Evolutionary conservation across 768 basidiomycete genomes (phyloP).

Genomic region (Plicaturopsis crispa): DNA sequence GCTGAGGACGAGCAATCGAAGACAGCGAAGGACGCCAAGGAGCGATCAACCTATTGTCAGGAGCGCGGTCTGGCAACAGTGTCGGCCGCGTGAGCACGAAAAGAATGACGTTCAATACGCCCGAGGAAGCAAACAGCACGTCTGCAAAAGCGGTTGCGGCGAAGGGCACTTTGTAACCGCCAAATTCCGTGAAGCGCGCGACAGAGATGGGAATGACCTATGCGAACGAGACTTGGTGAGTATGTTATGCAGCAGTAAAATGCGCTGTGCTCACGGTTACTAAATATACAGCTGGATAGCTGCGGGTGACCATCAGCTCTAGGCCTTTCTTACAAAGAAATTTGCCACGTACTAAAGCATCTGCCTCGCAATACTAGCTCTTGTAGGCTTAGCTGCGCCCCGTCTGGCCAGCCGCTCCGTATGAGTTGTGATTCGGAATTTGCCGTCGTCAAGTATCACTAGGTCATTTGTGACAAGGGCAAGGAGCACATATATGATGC

Average conservation of each 20-base stretch:
- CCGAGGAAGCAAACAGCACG: constrained; percentile 34
- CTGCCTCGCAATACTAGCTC: constrained; percentile 31
- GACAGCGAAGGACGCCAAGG: too few relatives aligned
- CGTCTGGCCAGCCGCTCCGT: too few relatives aligned
- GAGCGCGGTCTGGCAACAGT: constrained; percentile 24
- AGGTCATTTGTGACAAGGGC: constrained; percentile 34
- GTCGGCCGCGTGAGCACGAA: constrained; percentile 29
- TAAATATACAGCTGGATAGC: constrained; percentile 41
- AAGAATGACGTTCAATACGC: constrained; percentile 36
- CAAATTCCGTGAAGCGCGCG: constrained; percentile 31
- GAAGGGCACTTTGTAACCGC: constrained; percentile 20
- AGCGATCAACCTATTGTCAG: too few relatives aligned
- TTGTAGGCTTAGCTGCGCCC: too few relatives aligned
- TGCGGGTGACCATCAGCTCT: constrained; percentile 8
- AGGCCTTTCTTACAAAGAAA: background rate
- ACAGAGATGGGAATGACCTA: constrained; percentile 30
- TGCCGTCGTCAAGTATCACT: too few relatives aligned
- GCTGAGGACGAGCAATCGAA: too few relatives aligned
- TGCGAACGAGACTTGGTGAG: too few relatives aligned
- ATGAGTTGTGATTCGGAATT: too few relatives aligned
- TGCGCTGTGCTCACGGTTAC: too few relatives aligned
- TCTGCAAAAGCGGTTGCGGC: constrained; percentile 29
- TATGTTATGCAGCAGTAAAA: too few relatives aligned
- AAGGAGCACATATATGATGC: constrained; percentile 36
- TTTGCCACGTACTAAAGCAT: constrained; percentile 39